phyloP scores from a whole-genome alignment of 2,329 filamentous ascomycete species.

The Neofusicoccum laricinum region DNA sequence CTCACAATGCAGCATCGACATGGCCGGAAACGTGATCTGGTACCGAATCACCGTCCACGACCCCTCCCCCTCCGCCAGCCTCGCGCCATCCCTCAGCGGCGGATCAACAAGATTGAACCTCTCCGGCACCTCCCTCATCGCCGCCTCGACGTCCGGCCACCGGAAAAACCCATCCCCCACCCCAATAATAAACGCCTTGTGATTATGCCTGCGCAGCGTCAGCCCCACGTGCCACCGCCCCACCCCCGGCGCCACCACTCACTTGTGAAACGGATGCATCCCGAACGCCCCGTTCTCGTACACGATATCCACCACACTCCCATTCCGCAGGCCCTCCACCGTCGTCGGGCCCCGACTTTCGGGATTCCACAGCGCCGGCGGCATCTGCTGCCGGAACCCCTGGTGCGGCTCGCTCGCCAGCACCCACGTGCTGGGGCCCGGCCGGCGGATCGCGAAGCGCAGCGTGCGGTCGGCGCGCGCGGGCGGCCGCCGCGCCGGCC shows the following conservation, averaged over 20 bases:
- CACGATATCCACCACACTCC: neutral
- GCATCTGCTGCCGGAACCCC: neutral
- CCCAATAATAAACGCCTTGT: constrained; percentile 59
- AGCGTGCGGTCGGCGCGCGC: constrained; percentile 46
- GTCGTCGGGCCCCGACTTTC: neutral
- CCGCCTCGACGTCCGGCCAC: constrained; percentile 55
- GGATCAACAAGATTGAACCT: constrained; percentile 59
- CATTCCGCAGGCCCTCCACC: constrained; percentile 13
- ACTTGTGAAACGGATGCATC: constrained; percentile 35
- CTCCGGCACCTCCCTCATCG: constrained; percentile 42
- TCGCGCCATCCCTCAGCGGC: constrained; percentile 51
- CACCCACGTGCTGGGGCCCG: neutral
- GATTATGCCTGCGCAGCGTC: constrained; percentile 52
- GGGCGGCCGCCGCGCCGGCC: constrained; percentile 41
- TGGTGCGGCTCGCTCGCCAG: neutral
- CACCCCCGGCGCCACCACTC: constrained; percentile 19
- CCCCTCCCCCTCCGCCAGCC: constrained; percentile 14
- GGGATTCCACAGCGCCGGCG: neutral
- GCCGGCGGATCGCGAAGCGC: constrained; percentile 29
- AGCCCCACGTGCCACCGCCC: neutral
- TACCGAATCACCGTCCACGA: constrained; percentile 47
- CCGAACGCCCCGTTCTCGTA: constrained; percentile 22
- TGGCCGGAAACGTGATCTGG: constrained; percentile 45
- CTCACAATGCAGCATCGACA: constrained; percentile 52
- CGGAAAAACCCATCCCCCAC: constrained; percentile 46